Conservation (phyloP, 768 basidiomycete species). For the Boletus reticuloceps region DNA sequence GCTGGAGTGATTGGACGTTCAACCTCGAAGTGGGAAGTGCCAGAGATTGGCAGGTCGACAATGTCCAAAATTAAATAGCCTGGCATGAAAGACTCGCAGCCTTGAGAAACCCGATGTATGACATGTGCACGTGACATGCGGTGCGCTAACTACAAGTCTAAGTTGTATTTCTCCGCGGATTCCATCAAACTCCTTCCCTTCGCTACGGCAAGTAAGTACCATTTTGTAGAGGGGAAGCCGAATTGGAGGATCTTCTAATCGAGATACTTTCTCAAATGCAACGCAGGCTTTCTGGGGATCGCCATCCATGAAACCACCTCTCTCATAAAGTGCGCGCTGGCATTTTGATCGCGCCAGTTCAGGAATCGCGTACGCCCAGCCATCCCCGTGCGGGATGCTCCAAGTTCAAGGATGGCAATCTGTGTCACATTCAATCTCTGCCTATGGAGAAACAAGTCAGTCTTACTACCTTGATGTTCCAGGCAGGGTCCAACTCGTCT, state of each 20-base stretch:
- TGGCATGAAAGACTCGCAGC: no score
- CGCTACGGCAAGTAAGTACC: no score
- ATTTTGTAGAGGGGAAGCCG: no score
- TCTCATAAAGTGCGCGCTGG: background rate
- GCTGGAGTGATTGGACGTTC: background rate
- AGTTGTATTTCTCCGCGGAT: background rate
- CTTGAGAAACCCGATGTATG: background rate
- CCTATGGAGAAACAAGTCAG: no score
- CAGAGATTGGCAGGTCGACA: background rate
- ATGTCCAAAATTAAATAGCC: background rate
- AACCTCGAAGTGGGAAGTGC: background rate
- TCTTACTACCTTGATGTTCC: no score
- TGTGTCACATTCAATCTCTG: background rate
- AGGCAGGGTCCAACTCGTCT: constrained; percentile 9
- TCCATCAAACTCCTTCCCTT: background rate
- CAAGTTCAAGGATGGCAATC: constrained; percentile 24
- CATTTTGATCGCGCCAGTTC: constrained; percentile 7
- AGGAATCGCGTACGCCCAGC: constrained; percentile 13
- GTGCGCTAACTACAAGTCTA: background rate
- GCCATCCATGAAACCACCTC: background rate
- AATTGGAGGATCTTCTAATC: no score
- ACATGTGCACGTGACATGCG: background rate
- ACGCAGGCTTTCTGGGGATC: no score
- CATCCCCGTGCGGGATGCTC: constrained; percentile 13
- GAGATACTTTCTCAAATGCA: constrained; percentile 19